A percentile compares a stretch with the other conserved stretches of the same genome.
Evolutionary conservation across 768 basidiomycete genomes (phyloP).

Genomic region (Grammothele lineata): DNA sequence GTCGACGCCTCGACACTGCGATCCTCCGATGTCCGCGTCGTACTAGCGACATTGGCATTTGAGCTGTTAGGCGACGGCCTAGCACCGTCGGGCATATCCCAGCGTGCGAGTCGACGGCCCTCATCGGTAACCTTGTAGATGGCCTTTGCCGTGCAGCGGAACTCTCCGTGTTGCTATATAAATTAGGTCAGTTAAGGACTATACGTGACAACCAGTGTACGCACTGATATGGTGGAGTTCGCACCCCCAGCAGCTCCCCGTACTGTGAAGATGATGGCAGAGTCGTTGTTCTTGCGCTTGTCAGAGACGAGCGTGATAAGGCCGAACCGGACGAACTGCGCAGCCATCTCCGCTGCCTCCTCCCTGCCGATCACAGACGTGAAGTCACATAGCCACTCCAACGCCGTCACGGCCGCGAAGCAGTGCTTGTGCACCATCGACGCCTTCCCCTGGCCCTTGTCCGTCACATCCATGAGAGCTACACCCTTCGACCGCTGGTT

Average conservation of each 20-base stretch:
- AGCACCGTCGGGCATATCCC: constrained; percentile 52
- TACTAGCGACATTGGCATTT: constrained; percentile 51
- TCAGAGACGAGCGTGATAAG: constrained; percentile 86
- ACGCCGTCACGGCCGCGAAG: constrained; percentile 80
- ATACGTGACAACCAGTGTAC: constrained; percentile 26
- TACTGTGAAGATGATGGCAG: constrained; percentile 90
- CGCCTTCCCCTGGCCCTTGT: constrained; percentile 55
- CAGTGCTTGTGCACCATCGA: constrained; percentile 58
- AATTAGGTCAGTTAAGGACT: constrained; percentile 10
- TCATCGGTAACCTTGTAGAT: constrained; percentile 94
- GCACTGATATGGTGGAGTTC: constrained; percentile 69
- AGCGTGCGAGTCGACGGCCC: constrained; percentile 80
- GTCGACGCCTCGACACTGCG: constrained; percentile 22
- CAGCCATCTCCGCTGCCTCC: constrained; percentile 96
- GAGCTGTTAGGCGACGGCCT: constrained; percentile 65
- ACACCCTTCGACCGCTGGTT: constrained; percentile 77
- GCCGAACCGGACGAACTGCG: constrained; percentile 95
- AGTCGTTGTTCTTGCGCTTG: constrained; percentile 87
- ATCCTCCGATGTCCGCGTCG: constrained; percentile 58
- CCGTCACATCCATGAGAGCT: constrained; percentile 64
- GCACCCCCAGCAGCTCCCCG: constrained; percentile 74
- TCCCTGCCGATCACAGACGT: constrained; percentile 94
- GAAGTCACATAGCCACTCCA: constrained; percentile 98
- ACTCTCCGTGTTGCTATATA: constrained; percentile 85
- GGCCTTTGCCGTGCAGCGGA: constrained; percentile 92